These are phyloP conservation scores for Mallotus nudiflorus DNA, from an alignment of 345 rosid species.

Conservation along the genomic window DNA sequence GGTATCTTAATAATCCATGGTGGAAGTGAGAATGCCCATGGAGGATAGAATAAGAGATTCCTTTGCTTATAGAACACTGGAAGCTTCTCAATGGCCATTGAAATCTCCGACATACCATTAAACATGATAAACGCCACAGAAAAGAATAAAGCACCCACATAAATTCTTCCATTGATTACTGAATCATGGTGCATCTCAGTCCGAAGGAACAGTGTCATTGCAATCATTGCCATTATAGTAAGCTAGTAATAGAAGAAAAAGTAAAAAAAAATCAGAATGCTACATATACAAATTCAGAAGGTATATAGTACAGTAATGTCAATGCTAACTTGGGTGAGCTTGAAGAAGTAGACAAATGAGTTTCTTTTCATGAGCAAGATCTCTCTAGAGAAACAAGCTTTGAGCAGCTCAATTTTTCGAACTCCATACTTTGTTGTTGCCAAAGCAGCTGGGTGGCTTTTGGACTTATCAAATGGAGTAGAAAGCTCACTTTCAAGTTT, in stretches of 20 bases:
- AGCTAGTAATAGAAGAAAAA: constrained; percentile 22
- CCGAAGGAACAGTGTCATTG: constrained; percentile 42
- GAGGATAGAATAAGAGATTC: constrained; percentile 66
- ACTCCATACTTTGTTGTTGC: constrained; percentile 48
- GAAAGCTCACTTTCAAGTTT: constrained; percentile 41
- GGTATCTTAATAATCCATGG: constrained; percentile 81
- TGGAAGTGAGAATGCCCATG: constrained; percentile 81
- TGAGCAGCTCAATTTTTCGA: constrained; percentile 46
- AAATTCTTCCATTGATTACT: constrained; percentile 49
- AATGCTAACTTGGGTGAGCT: constrained; percentile 50
- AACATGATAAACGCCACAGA: constrained; percentile 50
- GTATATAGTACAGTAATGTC: not conserved
- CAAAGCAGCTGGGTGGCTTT: constrained; percentile 62
- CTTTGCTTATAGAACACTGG: constrained; percentile 87
- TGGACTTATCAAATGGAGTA: constrained; percentile 46
- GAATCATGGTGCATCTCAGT: constrained; percentile 36
- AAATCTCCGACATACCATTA: constrained; percentile 69
- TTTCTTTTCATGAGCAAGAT: constrained; percentile 61
- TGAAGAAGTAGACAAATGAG: constrained; percentile 49
- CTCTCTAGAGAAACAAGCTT: constrained; percentile 55
- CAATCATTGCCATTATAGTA: constrained; percentile 20
- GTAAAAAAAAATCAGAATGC: not conserved
- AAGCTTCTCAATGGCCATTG: constrained; percentile 74
- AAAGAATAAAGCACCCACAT: constrained; percentile 64
- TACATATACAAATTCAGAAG: not conserved